A percentile compares a stretch with the other conserved stretches of the same genome.
These are phyloP conservation scores for Yarrowia hollandica DNA, from an alignment of 805 yeast species.

Conservation along the genomic window DNA sequence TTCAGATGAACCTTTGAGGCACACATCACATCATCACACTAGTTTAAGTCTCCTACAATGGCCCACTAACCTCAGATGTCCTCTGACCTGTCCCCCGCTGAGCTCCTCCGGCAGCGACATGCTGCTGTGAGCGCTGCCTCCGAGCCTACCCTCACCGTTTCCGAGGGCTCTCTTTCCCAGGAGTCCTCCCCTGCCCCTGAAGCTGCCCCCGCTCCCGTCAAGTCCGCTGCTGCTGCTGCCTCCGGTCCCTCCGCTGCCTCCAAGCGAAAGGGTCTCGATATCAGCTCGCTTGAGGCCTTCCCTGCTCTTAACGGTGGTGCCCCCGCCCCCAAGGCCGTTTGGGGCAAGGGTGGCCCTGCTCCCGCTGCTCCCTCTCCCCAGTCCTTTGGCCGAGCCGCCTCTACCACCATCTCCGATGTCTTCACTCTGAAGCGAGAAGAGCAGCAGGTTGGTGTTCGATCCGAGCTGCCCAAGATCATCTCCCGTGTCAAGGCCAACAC, in stretches of 20 bases:
- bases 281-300: slow-evolving; percentile 31
- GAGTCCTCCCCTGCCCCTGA: slow-evolving; percentile 25
- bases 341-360: slow-evolving; percentile 33
- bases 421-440: slow-evolving; percentile 71
- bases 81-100: slow-evolving; percentile 30
- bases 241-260: slow-evolving; percentile 26
- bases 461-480: slow-evolving; percentile 69
- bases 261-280: slow-evolving; percentile 29
- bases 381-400: slow-evolving; percentile 42
- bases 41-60: too few relatives aligned
- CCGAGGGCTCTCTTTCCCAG: slow-evolving; percentile 29
- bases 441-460: slow-evolving; percentile 59
- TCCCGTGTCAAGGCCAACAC: slow-evolving; percentile 59
- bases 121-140: slow-evolving; percentile 22
- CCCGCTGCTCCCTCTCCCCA: slow-evolving; percentile 30
- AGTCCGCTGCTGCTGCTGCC: not conserved
- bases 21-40: too few relatives aligned
- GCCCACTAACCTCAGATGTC: slow-evolving; percentile 23
- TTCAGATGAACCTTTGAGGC: too few relatives aligned
- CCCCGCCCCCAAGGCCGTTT: slow-evolving; percentile 26
- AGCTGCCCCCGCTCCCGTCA: slow-evolving; percentile 11
- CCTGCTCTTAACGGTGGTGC: slow-evolving; percentile 32
- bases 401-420: slow-evolving; percentile 71
- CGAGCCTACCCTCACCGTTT: slow-evolving; percentile 25
- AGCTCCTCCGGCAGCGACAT: slow-evolving; percentile 30